These are phyloP conservation scores for Mycena polygramma DNA, from an alignment of 768 basidiomycete genomes.

Conservation along the genomic window DNA sequence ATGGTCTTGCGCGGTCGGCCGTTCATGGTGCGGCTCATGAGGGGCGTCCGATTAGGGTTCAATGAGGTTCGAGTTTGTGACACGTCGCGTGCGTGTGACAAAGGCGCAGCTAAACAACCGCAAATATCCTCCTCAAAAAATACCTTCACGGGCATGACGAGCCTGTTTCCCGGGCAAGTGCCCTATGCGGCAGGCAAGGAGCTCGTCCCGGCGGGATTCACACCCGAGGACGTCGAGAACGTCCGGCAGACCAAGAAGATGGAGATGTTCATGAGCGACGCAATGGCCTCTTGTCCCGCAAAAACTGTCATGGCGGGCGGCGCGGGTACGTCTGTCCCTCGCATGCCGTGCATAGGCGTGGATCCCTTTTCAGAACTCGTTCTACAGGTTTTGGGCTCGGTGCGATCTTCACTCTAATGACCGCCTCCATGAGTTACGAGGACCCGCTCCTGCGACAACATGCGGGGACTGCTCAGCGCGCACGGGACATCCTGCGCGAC, in stretches of 20 bases:
- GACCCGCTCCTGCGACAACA: slow-evolving; percentile 86
- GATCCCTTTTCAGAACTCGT: slow-evolving; percentile 17
- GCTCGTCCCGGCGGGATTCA: slow-evolving; percentile 86
- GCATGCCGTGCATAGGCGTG: slow-evolving; percentile 5
- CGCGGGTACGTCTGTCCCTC: slow-evolving; percentile 70
- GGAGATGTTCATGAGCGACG: slow-evolving; percentile 76
- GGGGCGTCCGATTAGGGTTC: background rate
- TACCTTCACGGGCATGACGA: slow-evolving; percentile 26
- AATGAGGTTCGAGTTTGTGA: background rate
- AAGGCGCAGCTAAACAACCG: slow-evolving; percentile 15
- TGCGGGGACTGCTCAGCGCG: slow-evolving; percentile 79
- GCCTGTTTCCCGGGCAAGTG: slow-evolving; percentile 61
- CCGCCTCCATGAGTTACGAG: slow-evolving; percentile 93
- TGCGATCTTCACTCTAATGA: slow-evolving; percentile 97
- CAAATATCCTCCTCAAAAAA: slow-evolving; percentile 8
- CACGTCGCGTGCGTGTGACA: slow-evolving; percentile 19
- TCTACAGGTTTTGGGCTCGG: slow-evolving; percentile 88
- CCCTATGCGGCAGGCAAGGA: slow-evolving; percentile 91
- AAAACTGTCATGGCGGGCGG: slow-evolving; percentile 88
- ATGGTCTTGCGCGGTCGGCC: slow-evolving; percentile 15
- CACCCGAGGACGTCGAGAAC: slow-evolving; percentile 81
- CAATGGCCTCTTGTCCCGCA: slow-evolving; percentile 88
- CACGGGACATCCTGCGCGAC: slow-evolving; percentile 88
- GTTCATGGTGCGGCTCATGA: slow-evolving; percentile 12
- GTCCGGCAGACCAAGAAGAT: slow-evolving; percentile 81